Base-by-base conservation (phyloP, 306 rosid species). In the Cercis canadensis region DNA sequence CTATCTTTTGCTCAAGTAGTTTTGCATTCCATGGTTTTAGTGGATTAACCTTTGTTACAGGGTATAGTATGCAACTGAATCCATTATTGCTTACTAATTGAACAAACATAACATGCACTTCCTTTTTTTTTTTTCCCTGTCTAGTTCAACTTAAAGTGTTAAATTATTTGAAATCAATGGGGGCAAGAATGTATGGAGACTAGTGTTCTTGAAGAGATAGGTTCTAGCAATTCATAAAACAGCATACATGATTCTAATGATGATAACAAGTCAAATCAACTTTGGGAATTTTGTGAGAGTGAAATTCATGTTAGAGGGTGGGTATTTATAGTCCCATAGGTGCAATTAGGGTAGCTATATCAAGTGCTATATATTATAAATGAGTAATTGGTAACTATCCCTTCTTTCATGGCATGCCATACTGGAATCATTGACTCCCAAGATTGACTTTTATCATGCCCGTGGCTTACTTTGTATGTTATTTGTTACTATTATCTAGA, bases 51-150 rank as follows among this genome's bases (percentile, higher is more conserved):
- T 56, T 56, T 13, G 41, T 31, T 41, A 8, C 39, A 21, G 7
- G 54, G 21, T 62, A 11, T 44, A 43, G 54, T 53, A 19, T 13
- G 40, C 39, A 12, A 6, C 39, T 44, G 11, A 62, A 21, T 46
- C 5, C 0, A 14, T 44, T 49, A 63, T 15, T n/a, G n/a, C n/a
- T n/a, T 45, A 9, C 24, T 45, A 7, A 24, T n/a, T 63, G 56
- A 63, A n/a, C 21, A 44, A 44, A 44, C n/a, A n/a, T 54, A 62
- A 21, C 53, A 41, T 62, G 67, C 10, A 41, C 13, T 18, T 18
- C 21, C 43, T 37, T 1, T 41, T 17, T 6, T 46, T 18, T 62
- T 40, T 24, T 2, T n/a, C n/a, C n/a, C n/a, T n/a, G n/a, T n/a
- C n/a, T n/a, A n/a, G n/a, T n/a, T n/a, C n/a, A n/a, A n/a, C n/a